phyloP scores from a whole-genome alignment of 2,329 filamentous ascomycete species.

The Tolypocladium pustulatum region DNA sequence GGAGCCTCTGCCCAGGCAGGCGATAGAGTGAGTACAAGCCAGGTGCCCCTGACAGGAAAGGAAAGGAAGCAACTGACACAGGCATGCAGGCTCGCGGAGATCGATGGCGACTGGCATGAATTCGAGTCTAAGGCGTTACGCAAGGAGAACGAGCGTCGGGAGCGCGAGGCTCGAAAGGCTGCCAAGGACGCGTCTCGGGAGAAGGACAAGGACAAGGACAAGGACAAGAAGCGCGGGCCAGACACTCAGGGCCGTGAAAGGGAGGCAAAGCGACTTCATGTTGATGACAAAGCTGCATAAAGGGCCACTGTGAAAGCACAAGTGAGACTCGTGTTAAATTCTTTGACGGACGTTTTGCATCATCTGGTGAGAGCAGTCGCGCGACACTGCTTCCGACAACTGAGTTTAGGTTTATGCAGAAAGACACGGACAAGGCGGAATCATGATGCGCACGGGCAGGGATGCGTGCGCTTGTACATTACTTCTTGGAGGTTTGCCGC shows the following conservation, averaged over 20 bases:
- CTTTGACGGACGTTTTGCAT: neutral
- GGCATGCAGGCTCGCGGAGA: constrained; percentile 51
- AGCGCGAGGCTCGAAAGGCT: constrained; percentile 39
- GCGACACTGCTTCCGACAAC: neutral
- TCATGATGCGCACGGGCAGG: neutral
- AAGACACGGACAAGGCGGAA: neutral
- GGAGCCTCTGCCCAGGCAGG: constrained; percentile 65
- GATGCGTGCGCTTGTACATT: neutral
- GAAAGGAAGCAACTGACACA: constrained; percentile 12
- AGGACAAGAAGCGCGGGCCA: constrained; percentile 29
- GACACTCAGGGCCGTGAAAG: constrained; percentile 19
- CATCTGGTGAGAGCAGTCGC: no score
- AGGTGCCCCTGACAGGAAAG: neutral
- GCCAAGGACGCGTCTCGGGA: constrained; percentile 26
- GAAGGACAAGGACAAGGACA: constrained; percentile 25
- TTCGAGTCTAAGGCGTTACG: constrained; percentile 93
- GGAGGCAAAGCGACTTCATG: constrained; percentile 23
- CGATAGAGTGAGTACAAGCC: constrained; percentile 57
- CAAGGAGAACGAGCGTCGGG: constrained; percentile 71
- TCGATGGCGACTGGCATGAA: constrained; percentile 96
- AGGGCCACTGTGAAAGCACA: neutral
- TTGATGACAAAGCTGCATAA: constrained; percentile 12
- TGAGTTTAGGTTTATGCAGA: no score
- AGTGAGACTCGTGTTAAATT: neutral
- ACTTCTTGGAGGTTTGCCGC: neutral